These are phyloP conservation scores for Paradendryphiella salina DNA, from an alignment of 2,329 filamentous ascomycete species.

Conservation along the genomic window DNA sequence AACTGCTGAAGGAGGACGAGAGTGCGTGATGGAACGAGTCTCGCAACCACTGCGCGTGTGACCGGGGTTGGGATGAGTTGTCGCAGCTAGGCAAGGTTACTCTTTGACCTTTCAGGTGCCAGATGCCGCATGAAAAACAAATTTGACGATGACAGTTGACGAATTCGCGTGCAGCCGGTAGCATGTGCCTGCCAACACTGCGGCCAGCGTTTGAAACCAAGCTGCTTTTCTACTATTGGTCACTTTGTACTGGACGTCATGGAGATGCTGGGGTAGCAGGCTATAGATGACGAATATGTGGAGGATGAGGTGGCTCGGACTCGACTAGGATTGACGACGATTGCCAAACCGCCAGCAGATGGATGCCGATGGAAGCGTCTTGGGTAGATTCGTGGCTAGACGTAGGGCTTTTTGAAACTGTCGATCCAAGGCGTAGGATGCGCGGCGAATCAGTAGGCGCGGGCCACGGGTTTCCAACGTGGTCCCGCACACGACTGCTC, in stretches of 20 bases:
- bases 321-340: neutral
- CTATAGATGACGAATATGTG: neutral
- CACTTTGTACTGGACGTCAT: constrained; percentile 9
- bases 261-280: constrained; percentile 1
- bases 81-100: neutral
- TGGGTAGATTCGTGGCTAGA: neutral
- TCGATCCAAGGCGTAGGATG: neutral
- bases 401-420: constrained; percentile 9
- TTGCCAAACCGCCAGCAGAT: constrained; percentile 6
- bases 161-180: constrained; percentile 2
- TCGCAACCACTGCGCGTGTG: constrained; percentile 1
- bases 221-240: constrained; percentile 29
- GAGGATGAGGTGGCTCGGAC: neutral
- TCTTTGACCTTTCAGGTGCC: neutral
- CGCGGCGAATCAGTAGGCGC: constrained; percentile 5
- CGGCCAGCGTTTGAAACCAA: constrained; percentile 1
- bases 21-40: neutral
- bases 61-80: constrained; percentile 8
- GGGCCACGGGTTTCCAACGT: neutral
- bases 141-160: constrained; percentile 7
- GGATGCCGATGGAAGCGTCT: neutral
- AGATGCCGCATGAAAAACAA: constrained; percentile 8
- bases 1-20: constrained; percentile 51
- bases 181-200: constrained; percentile 7
- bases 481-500: constrained; percentile 5